phyloP scores from a whole-genome alignment of 257 asterid species.

The Coffea canephora region DNA sequence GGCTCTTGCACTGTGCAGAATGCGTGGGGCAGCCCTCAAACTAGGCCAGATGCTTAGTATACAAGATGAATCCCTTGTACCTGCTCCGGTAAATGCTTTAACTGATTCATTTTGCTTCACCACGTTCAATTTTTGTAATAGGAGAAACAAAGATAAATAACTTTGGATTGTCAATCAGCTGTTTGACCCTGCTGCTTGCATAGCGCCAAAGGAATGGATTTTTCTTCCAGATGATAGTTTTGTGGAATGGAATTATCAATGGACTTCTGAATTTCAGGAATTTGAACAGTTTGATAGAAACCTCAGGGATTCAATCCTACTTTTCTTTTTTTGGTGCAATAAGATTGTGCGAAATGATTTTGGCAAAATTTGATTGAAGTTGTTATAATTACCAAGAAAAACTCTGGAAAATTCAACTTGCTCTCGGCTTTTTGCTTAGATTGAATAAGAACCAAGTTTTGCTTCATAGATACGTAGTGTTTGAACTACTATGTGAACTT shows the following conservation, averaged over 20 bases:
- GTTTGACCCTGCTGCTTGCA: background rate
- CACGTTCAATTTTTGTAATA: background rate
- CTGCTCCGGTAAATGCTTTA: conserved; percentile 73
- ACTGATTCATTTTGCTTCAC: background rate
- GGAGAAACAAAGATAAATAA: background rate
- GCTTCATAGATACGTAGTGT: background rate
- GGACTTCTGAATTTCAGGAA: background rate
- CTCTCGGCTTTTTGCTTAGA: background rate
- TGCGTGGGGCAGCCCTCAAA: conserved; percentile 99
- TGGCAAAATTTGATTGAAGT: background rate
- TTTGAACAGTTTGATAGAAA: background rate
- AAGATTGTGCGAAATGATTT: no score
- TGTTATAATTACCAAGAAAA: background rate
- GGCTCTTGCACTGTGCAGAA: conserved; percentile 98
- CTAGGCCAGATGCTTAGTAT: conserved; percentile 96
- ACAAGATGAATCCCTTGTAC: conserved; percentile 91
- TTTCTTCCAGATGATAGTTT: no score
- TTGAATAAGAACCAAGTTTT: background rate
- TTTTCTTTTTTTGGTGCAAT: background rate
- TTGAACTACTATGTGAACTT: background rate
- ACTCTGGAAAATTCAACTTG: background rate
- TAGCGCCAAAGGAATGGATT: background rate
- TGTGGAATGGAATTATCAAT: background rate
- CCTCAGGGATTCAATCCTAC: background rate
- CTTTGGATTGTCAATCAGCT: background rate